phyloP scores from a whole-genome alignment of 192 early-diverging fungal genomes.

The Backusella circina region DNA sequence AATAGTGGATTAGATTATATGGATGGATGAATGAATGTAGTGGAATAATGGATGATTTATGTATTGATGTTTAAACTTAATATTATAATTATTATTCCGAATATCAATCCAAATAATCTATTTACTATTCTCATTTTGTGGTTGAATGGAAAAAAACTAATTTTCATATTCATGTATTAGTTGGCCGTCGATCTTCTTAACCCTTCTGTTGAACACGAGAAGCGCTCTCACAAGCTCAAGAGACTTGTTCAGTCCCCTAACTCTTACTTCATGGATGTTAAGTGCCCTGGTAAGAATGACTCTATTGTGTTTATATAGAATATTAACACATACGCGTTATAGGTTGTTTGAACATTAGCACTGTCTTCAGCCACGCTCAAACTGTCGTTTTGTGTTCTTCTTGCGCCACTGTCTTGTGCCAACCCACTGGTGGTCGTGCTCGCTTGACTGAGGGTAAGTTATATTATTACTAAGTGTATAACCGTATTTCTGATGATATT shows the following conservation, averaged over 20 bases:
- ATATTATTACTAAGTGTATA: too few species aligned
- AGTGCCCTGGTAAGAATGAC: slow-evolving; percentile 68
- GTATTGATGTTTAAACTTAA: neutral
- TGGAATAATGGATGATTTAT: neutral
- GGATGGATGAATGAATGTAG: slow-evolving; percentile 17
- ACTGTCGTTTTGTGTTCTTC: slow-evolving; percentile 95
- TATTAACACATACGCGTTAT: neutral
- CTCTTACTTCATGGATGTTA: slow-evolving; percentile 99
- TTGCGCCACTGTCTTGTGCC: slow-evolving; percentile 97
- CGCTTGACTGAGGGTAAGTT: slow-evolving; percentile 87
- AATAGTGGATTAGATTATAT: slow-evolving; percentile 2
- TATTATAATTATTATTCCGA: neutral
- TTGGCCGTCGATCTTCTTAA: slow-evolving; percentile 95
- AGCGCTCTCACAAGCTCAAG: slow-evolving; percentile 65
- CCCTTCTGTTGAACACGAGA: slow-evolving; percentile 75
- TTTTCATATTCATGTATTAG: slow-evolving; percentile 32
- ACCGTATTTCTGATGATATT: too few species aligned
- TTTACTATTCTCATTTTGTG: neutral
- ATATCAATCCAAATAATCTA: neutral
- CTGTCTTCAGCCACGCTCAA: slow-evolving; percentile 99
- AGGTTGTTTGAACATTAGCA: slow-evolving; percentile 97
- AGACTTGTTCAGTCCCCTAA: slow-evolving; percentile 66
- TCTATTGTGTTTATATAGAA: neutral
- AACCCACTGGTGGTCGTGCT: slow-evolving; percentile 98
- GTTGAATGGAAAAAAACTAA: too few species aligned